A percentile compares a stretch with the other conserved stretches of the same genome.
These are phyloP conservation scores for Eimeria brunetti DNA, from an alignment of 169 alveolate genomes.

Conservation along the genomic window DNA sequence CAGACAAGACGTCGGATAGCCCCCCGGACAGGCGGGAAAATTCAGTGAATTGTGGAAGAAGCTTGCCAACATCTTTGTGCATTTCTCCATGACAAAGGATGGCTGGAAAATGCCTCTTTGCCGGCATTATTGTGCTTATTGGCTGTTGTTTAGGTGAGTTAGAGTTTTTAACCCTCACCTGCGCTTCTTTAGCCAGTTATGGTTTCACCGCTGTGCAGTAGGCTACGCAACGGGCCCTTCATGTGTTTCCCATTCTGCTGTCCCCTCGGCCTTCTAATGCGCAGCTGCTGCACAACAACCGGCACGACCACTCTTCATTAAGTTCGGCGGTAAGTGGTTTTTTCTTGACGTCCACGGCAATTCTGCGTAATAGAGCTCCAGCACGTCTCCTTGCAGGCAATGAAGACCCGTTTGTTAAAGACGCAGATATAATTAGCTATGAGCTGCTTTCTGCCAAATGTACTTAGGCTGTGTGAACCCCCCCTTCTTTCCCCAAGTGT, in stretches of 20 bases:
- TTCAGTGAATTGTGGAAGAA: background rate
- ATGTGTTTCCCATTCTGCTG: background rate
- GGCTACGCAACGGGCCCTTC: background rate
- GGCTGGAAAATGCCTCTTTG: background rate
- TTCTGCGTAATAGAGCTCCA: background rate
- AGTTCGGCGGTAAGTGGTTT: background rate
- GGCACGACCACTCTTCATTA: background rate
- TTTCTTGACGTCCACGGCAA: background rate
- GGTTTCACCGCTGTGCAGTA: background rate
- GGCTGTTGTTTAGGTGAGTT: conserved; percentile 13
- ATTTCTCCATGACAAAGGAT: background rate
- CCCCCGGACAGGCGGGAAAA: background rate
- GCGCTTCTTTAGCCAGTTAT: background rate
- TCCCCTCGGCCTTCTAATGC: background rate
- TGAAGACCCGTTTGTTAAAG: background rate
- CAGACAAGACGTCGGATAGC: background rate
- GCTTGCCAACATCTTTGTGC: background rate
- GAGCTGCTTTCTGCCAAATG: background rate
- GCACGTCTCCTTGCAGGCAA: background rate
- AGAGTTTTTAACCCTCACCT: background rate
- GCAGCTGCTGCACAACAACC: conserved; percentile 7
- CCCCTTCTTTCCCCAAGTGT: background rate
- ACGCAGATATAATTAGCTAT: background rate
- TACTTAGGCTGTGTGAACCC: conserved; percentile 27
- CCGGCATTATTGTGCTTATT: background rate